phyloP scores from a whole-genome alignment of 2,329 filamentous ascomycete genomes.

The Exophiala xenobiotica region DNA sequence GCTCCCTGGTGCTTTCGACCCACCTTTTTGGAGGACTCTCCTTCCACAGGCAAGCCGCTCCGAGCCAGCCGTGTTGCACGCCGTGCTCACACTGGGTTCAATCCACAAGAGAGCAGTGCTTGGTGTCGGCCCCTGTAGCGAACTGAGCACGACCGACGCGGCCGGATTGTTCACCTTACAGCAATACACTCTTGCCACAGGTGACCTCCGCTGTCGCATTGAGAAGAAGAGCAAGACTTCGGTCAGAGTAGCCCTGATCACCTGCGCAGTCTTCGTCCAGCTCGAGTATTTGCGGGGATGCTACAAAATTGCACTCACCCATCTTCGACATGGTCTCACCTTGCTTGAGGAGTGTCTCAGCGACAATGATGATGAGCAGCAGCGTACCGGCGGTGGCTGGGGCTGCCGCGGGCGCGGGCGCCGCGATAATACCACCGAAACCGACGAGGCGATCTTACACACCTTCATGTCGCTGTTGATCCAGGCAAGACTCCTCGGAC shows the following conservation, averaged over 20 bases:
- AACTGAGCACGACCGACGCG: neutral
- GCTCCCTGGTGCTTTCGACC: constrained; percentile 39
- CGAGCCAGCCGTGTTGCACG: constrained; percentile 46
- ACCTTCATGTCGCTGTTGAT: constrained; percentile 33
- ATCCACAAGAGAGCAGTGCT: constrained; percentile 33
- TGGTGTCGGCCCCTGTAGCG: constrained; percentile 18
- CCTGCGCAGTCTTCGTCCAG: constrained; percentile 43
- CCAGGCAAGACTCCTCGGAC: constrained; percentile 34
- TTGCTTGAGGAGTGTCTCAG: constrained; percentile 29
- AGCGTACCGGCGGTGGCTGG: too few relatives aligned
- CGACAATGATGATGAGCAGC: constrained; percentile 12
- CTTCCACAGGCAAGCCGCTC: constrained; percentile 41
- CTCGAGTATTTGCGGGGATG: constrained; percentile 42
- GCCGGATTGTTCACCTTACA: constrained; percentile 34
- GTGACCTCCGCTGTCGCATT: constrained; percentile 35
- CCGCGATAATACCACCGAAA: neutral
- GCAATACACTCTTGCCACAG: constrained; percentile 45
- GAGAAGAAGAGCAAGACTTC: constrained; percentile 31
- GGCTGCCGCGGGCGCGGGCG: too few relatives aligned
- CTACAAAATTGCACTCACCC: constrained; percentile 32
- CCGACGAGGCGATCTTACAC: constrained; percentile 30
- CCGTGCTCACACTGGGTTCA: constrained; percentile 43
- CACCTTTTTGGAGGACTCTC: constrained; percentile 42
- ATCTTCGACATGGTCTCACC: constrained; percentile 36
- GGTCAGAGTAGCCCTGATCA: constrained; percentile 41